Base-by-base conservation (phyloP, 2,329 filamentous ascomycete species). In the Fusarium aywerte region DNA sequence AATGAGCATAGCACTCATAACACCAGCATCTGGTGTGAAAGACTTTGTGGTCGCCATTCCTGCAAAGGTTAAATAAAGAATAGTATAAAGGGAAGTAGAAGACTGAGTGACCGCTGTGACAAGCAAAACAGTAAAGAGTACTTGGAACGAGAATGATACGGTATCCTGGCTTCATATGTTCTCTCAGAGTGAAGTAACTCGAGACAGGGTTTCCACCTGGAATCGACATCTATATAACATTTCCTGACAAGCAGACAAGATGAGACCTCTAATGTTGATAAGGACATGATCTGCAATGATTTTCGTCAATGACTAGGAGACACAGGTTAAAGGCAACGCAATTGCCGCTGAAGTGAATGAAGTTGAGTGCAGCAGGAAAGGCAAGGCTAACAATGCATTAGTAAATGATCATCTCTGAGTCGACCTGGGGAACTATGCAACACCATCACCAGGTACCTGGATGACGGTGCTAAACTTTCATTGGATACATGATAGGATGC, bases 1-100 rank as follows among this genome's bases (percentile, higher is more conserved):
- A 50, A 67, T 67, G 45, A 67, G 16, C 36, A 21, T n/a, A 21
- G 63, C 23, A 27, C 50, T 54, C 62, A 67, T 53, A 20, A 67
- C 63, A 21, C 62, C 58, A 32, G 63, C 51, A 5, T 67, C 63
- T 7, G 63, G 63, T 2, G 57, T 18, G 27, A 33, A 63, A 7
- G 40, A 33, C 27, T 49, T 58, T 6, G 25, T 4, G 32, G 40
- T 10, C 15, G 63, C 38, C 42, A 42, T 52, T 45, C 21, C 53
- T n/a, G n/a, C 15, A 25, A 18, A 16, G 9, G 35, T 33, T 11
- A 8, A 16, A 23, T 4, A 10, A 7, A 25, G 18, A 31, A 1
- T 3, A 29, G 42, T 7, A n/a, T 5, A 25, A 12, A 32, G 43
- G 15, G 11, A 18, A 15, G 5, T 11, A 16, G 5, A 35, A 9